Evolutionary conservation across 805 yeast species (phyloP).

Genomic region (Lipomyces kockii): DNA sequence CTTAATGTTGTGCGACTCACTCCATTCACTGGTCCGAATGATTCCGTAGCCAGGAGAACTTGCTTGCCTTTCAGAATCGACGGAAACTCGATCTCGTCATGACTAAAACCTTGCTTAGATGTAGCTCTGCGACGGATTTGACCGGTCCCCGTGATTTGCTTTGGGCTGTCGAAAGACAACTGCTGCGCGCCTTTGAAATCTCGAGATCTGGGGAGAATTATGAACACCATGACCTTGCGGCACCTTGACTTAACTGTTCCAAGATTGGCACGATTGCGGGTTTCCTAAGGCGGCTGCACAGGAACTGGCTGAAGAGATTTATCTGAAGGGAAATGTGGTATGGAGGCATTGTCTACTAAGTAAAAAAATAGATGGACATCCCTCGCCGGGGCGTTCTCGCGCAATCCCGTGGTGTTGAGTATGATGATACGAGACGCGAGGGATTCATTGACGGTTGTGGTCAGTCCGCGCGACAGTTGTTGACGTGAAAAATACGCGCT

Average conservation of each 20-base stretch:
- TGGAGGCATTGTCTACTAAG: too few species aligned
- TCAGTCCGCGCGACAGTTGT: too few species aligned
- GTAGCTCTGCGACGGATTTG: neutral
- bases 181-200: neutral
- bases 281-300: too few species aligned
- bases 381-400: too few species aligned
- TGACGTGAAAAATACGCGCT: neutral
- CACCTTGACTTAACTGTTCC: too few species aligned
- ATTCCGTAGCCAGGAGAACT: constrained; percentile 2
- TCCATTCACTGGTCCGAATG: constrained; percentile 7
- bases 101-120: neutral
- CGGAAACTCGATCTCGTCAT: constrained; percentile 8
- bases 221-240: neutral
- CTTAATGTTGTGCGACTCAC: constrained; percentile 4
- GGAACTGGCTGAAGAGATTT: too few species aligned
- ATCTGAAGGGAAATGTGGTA: too few species aligned
- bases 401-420: too few species aligned
- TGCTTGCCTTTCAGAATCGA: constrained; percentile 8
- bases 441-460: neutral
- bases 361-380: too few species aligned
- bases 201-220: constrained; percentile 1
- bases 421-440: too few species aligned
- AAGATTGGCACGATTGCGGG: too few species aligned
- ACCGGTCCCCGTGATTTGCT: neutral
- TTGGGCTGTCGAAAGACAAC: constrained; percentile 3